These are phyloP conservation scores for Psilocybe azurescens DNA, from an alignment of 768 basidiomycete species.

Conservation along the genomic window DNA sequence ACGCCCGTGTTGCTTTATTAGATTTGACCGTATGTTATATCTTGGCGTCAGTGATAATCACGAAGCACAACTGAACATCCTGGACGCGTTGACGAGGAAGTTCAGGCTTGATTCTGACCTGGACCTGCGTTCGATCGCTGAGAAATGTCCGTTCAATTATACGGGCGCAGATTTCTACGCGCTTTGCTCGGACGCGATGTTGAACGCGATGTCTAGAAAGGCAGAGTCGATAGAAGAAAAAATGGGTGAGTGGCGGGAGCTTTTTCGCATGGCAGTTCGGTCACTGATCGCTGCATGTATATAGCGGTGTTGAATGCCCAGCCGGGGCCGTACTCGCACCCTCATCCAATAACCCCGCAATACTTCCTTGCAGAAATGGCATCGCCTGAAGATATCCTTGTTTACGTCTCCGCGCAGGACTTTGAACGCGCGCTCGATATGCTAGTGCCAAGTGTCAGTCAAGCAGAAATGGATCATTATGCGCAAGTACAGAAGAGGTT, in stretches of 20 bases:
- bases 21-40: conserved; percentile 97
- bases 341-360: conserved; percentile 81
- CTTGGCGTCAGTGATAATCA: conserved; percentile 91
- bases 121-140: conserved; percentile 65
- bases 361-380: conserved; percentile 91
- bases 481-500: conserved; percentile 72
- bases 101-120: conserved; percentile 80
- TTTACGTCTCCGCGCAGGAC: conserved; percentile 77
- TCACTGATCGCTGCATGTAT: background rate
- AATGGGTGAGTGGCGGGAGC: conserved; percentile 55
- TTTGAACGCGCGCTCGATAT: conserved; percentile 76
- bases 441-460: conserved; percentile 82
- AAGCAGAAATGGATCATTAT: conserved; percentile 88
- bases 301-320: conserved; percentile 53
- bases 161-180: conserved; percentile 99
- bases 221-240: conserved; percentile 79
- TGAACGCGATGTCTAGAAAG: conserved; percentile 92
- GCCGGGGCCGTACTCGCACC: conserved; percentile 49
- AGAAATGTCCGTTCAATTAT: conserved; percentile 87
- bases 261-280: too few relatives aligned
- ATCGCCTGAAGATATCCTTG: conserved; percentile 64
- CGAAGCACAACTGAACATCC: conserved; percentile 82
- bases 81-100: conserved; percentile 90
- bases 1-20: conserved; percentile 30
- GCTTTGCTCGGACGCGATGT: conserved; percentile 93